Percentiles rank a stretch among this genome's conserved stretches.
phyloP scores from a whole-genome alignment of 495 filamentous ascomycete species.

The Daldinia decipiens region DNA sequence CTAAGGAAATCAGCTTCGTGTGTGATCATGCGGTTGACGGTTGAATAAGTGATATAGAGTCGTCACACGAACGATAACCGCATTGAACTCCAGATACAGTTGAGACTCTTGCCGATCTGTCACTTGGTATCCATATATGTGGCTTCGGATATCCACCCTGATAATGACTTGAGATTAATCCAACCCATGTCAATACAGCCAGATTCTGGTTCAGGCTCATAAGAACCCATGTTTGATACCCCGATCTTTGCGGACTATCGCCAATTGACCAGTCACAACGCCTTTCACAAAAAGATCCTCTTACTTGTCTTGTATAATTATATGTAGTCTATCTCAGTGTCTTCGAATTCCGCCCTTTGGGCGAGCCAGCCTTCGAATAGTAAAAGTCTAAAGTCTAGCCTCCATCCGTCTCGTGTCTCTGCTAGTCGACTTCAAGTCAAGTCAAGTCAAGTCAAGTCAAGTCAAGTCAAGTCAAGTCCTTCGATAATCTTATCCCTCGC shows the following conservation, averaged over 20 bases:
- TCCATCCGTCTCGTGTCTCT: constrained; percentile 20
- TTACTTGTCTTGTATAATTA: constrained; percentile 21
- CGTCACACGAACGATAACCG: constrained; percentile 38
- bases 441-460: too few species aligned
- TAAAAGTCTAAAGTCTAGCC: constrained; percentile 25
- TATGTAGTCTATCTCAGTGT: constrained; percentile 24
- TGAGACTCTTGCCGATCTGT: constrained; percentile 32
- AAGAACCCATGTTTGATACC: constrained; percentile 33
- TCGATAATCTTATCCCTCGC: constrained; percentile 26
- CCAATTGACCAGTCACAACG: constrained; percentile 40
- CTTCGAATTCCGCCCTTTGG: constrained; percentile 21
- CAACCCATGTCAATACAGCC: constrained; percentile 37
- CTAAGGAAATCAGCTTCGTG: constrained; percentile 24
- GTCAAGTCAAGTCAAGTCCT: constrained; percentile 29
- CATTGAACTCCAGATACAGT: constrained; percentile 21
- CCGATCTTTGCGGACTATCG: constrained; percentile 29
- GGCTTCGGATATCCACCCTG: constrained; percentile 36
- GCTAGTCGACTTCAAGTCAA: constrained; percentile 24
- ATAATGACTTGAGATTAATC: constrained; percentile 44
- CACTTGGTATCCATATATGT: constrained; percentile 35
- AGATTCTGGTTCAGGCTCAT: constrained; percentile 38
- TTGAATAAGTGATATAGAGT: constrained; percentile 27
- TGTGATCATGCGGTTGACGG: constrained; percentile 29
- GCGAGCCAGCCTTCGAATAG: constrained; percentile 14
- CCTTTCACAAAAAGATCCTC: constrained; percentile 35